Evolutionary conservation across 176 grass and related monocot genomes (phyloP).

Genomic region (Oryza nivara): DNA sequence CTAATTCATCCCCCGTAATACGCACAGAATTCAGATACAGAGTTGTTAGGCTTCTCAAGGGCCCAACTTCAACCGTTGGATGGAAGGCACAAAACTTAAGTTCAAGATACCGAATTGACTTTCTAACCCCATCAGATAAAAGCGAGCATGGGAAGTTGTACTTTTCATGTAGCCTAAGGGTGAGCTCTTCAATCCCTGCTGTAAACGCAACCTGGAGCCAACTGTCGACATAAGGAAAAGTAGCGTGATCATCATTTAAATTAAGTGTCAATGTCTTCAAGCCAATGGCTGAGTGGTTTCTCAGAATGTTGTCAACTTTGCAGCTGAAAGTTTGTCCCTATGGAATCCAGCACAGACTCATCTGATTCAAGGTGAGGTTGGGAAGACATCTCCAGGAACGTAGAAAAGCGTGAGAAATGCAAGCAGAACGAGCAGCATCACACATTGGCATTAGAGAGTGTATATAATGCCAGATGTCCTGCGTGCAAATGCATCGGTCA

Average conservation of each 20-base stretch:
- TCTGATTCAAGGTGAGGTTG: not conserved
- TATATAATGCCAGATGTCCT: too few species aligned
- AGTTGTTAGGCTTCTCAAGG: not conserved
- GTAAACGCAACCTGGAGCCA: slow-evolving; percentile 33
- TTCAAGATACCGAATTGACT: not conserved
- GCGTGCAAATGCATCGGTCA: not conserved
- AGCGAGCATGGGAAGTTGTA: slow-evolving; percentile 31
- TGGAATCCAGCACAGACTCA: not conserved
- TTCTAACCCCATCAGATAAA: slow-evolving; percentile 11
- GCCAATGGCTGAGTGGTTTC: slow-evolving; percentile 6
- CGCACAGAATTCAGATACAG: not conserved
- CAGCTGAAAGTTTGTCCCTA: not conserved
- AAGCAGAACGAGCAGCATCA: slow-evolving; percentile 12
- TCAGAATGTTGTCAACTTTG: slow-evolving; percentile 4
- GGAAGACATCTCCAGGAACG: not conserved
- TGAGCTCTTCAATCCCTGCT: slow-evolving; percentile 24
- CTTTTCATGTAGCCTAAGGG: not conserved
- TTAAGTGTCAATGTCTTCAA: not conserved
- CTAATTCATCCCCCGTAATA: slow-evolving; percentile 15
- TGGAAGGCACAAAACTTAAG: not conserved
- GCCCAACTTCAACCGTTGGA: not conserved
- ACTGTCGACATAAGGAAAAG: not conserved
- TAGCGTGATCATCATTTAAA: not conserved
- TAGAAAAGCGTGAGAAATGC: not conserved
- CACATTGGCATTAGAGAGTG: too few species aligned